A percentile compares a stretch with the other conserved stretches of the same genome.
Evolutionary conservation across 31 red algal species (phyloP).

Genomic region (Odonthalia washingtoniensis): DNA sequence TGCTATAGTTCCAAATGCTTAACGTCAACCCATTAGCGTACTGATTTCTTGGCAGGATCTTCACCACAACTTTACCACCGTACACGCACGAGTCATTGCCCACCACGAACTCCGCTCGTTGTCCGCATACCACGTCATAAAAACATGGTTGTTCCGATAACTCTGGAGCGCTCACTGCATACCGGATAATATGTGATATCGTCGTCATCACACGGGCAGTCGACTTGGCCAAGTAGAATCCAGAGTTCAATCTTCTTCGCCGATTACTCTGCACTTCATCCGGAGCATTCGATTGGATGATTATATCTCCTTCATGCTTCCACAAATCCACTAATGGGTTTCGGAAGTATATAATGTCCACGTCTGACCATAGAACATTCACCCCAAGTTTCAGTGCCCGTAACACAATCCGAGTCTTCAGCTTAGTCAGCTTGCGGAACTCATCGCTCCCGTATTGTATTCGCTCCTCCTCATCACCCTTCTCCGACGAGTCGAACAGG

Average conservation of each 20-base stretch:
- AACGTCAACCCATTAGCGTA: slow-evolving; percentile 98
- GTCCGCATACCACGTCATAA: slow-evolving; percentile 98
- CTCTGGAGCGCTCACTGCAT: slow-evolving; percentile 81
- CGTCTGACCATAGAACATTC: slow-evolving; percentile 98
- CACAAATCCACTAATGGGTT: slow-evolving; percentile 88
- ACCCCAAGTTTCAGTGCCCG: slow-evolving; percentile 91
- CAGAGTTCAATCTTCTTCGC: slow-evolving; percentile 91
- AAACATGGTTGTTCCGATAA: slow-evolving; percentile 99
- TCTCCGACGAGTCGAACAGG: too few species aligned
- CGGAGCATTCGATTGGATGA: slow-evolving; percentile 98
- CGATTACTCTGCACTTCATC: slow-evolving; percentile 95
- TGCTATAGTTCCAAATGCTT: slow-evolving; percentile 79
- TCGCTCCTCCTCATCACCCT: too few species aligned
- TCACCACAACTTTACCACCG: slow-evolving; percentile 78
- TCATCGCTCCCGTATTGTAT: slow-evolving; percentile 95
- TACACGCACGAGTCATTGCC: slow-evolving; percentile 89
- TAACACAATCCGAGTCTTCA: slow-evolving; percentile 97
- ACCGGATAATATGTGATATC: slow-evolving; percentile 94
- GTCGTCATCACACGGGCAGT: slow-evolving; percentile 82
- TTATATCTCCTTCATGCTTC: slow-evolving; percentile 78
- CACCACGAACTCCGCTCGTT: slow-evolving; percentile 83
- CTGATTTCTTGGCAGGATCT: slow-evolving; percentile 84
- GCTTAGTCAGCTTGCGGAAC: slow-evolving; percentile 98
- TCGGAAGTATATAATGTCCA: slow-evolving; percentile 97
- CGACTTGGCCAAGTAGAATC: slow-evolving; percentile 90